A percentile compares a stretch with the other conserved stretches of the same genome.
phyloP scores from a whole-genome alignment of 2,329 filamentous ascomycete species.

The Botrytis pseudocinerea region DNA sequence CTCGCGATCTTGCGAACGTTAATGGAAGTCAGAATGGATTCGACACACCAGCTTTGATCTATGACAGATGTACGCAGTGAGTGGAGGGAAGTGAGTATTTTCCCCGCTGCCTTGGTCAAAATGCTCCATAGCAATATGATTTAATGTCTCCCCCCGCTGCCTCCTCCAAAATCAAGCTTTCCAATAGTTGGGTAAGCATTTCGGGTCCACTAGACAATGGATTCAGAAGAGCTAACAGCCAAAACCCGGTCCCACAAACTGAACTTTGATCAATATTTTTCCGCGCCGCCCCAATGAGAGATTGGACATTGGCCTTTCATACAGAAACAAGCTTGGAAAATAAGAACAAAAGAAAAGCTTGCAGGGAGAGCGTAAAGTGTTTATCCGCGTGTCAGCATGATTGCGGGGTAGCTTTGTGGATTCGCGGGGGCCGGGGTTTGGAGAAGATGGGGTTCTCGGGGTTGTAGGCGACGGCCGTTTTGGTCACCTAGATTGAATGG shows the following conservation, averaged over 20 bases:
- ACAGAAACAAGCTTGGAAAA: background rate
- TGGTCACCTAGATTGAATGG: too few species aligned
- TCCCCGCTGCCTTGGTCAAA: too few species aligned
- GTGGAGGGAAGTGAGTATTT: too few species aligned
- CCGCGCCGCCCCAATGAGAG: background rate
- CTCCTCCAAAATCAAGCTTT: background rate
- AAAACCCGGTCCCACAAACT: background rate
- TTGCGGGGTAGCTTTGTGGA: background rate
- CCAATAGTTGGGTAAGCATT: background rate
- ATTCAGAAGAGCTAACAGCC: background rate
- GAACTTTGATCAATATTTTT: background rate
- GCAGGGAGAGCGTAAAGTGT: background rate
- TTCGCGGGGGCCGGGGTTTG: background rate
- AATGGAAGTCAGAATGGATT: too few species aligned
- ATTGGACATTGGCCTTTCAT: too few species aligned
- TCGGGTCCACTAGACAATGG: background rate
- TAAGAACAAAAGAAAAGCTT: background rate
- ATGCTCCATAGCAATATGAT: too few species aligned
- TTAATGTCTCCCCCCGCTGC: too few species aligned
- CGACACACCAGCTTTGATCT: too few species aligned
- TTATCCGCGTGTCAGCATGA: background rate
- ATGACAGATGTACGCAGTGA: too few species aligned
- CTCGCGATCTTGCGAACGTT: too few species aligned
- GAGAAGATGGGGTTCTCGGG: background rate
- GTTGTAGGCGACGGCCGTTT: background rate